Evolutionary conservation across 1,284 basidiomycete species (phyloP), one percentile per base, ranked within the genome.

Genomic region (Cryptococcus deneoformans): DNA sequence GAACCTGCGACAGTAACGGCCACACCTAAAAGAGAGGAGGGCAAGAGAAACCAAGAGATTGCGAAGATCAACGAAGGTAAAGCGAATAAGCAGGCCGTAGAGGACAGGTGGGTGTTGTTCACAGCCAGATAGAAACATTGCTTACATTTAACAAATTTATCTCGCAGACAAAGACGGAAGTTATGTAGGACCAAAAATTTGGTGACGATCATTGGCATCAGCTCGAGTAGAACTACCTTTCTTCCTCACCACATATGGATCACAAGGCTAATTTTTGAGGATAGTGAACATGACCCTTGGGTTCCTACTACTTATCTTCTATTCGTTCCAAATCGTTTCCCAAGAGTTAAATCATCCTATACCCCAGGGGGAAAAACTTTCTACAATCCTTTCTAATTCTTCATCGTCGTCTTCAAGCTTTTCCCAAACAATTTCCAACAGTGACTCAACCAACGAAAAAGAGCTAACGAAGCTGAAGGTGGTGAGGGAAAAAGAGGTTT

Each of bases 191-290:
- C 69, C 7, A 71, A 69, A 51, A 61, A 54, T 10, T 55, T 73
- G 7, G 66, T 62, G 16, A 71, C 70, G 68, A 73, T 71, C 52
- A 57, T 70, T 37, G 71, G 69, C 11, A 67, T 73, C 58, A 69
- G 71, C 52, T 48, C 71, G 4, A 34, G 71, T 73, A 37, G 58
- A 69, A 62, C 20, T 24, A 8, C 40, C 42, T 11, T 37, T 39
- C 46, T 51, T 50, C 20, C 34, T 46, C 12, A n/a, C 9, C 29
- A 14, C 44, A 5, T 16, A 50, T 35, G 12, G 11, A 34, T 35
- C 29, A 6, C 39, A 46, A 29, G 12, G 42, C 50, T 56, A 54
- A 54, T 44, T 48, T 12, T 43, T 34, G 44, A 45, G 12, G 11
- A 37, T 35, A 72, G 70, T 72, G 11, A 69, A 68, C 46, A 64